phyloP scores from a whole-genome alignment of 805 yeast species.

The Wickerhamiella australiensis region DNA sequence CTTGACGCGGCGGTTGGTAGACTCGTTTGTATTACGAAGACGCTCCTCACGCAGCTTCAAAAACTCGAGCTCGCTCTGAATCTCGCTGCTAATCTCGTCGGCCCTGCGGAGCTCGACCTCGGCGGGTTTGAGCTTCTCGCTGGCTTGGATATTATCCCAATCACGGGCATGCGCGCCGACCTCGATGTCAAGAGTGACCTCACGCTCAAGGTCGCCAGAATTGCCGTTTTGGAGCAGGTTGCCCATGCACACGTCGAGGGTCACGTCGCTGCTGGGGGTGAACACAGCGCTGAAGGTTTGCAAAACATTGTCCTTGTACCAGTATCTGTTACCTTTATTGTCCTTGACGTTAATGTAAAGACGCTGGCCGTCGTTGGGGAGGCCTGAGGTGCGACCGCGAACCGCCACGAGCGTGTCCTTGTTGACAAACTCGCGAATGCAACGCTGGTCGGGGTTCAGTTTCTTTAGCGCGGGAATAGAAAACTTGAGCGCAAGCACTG shows the following conservation, averaged over 20 bases:
- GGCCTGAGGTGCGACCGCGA: constrained; percentile 61
- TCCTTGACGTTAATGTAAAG: constrained; percentile 54
- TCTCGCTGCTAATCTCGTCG: constrained; percentile 76
- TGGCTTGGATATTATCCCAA: constrained; percentile 89
- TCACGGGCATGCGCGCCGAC: constrained; percentile 96
- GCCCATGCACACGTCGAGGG: constrained; percentile 85
- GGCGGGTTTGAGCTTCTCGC: constrained; percentile 83
- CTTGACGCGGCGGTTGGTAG: constrained; percentile 86
- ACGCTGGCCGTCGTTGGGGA: constrained; percentile 75
- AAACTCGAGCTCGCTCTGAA: constrained; percentile 67
- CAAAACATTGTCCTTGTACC: constrained; percentile 61
- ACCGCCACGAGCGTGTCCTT: constrained; percentile 83
- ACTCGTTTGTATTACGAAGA: constrained; percentile 92
- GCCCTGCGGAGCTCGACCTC: constrained; percentile 82
- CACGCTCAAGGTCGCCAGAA: constrained; percentile 44
- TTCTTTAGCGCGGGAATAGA: constrained; percentile 25
- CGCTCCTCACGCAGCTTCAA: constrained; percentile 79
- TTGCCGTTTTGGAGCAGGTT: constrained; percentile 36
- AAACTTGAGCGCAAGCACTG: constrained; percentile 25
- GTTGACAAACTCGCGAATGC: constrained; percentile 83
- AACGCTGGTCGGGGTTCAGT: constrained; percentile 40
- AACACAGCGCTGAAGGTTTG: constrained; percentile 68
- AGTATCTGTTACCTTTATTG: constrained; percentile 73
- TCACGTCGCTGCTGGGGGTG: constrained; percentile 68
- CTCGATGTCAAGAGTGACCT: constrained; percentile 81